phyloP scores from a whole-genome alignment of 768 basidiomycete species.

The Serendipita sp. region DNA sequence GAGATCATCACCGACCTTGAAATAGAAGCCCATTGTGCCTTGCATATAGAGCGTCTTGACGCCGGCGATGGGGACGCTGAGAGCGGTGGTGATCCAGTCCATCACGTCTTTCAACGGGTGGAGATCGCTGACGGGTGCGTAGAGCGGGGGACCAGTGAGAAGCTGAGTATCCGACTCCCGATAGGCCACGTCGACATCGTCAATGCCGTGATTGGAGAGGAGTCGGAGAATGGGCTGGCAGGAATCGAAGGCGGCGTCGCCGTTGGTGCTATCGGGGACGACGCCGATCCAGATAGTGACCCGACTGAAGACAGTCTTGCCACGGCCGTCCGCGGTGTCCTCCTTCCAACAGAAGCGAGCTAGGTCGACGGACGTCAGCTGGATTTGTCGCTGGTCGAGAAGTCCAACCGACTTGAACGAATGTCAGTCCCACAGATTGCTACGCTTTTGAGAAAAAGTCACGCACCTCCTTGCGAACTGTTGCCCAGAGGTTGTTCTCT shows the following conservation, averaged over 20 bases:
- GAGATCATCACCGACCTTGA: slow-evolving; percentile 9
- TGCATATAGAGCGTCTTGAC: slow-evolving; percentile 11
- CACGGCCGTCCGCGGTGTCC: slow-evolving; percentile 16
- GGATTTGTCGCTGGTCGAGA: slow-evolving; percentile 16
- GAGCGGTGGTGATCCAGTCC: slow-evolving; percentile 14
- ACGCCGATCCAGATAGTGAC: slow-evolving; percentile 29
- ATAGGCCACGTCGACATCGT: slow-evolving; percentile 25
- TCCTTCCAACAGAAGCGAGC: slow-evolving; percentile 21
- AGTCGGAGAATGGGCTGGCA: slow-evolving; percentile 21
- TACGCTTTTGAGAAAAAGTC: slow-evolving; percentile 8
- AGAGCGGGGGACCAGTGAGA: slow-evolving; percentile 22
- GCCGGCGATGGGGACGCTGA: slow-evolving; percentile 11
- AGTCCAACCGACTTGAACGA: slow-evolving; percentile 22
- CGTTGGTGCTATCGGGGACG: slow-evolving; percentile 19
- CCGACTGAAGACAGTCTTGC: slow-evolving; percentile 14
- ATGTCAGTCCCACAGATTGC: slow-evolving; percentile 17
- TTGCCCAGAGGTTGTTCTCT: slow-evolving; percentile 19
- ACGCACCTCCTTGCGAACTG: slow-evolving; percentile 21
- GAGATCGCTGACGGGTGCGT: slow-evolving; percentile 18
- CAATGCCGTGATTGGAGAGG: slow-evolving; percentile 21
- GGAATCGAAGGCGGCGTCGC: slow-evolving; percentile 19
- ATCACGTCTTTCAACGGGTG: slow-evolving; percentile 23
- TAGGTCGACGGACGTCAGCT: slow-evolving; percentile 19
- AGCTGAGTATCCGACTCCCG: slow-evolving; percentile 20
- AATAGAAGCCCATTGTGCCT: slow-evolving; percentile 10